Evolutionary conservation across 108 stramenopile species (phyloP).

Genomic region (Cylindrotheca closterium): DNA sequence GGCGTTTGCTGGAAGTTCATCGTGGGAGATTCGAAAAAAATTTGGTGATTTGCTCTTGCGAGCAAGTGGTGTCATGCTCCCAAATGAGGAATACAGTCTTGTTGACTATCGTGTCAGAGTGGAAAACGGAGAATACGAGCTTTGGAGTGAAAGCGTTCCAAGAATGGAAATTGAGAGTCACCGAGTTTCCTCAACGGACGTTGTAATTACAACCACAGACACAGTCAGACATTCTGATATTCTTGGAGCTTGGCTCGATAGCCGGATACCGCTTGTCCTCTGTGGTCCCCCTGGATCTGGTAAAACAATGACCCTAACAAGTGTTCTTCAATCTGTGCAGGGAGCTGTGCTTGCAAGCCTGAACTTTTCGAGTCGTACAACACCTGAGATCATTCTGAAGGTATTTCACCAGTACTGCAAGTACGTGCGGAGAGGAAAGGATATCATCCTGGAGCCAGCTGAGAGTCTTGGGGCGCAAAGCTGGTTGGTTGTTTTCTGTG

Average conservation of each 20-base stretch:
- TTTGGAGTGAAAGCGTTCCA: constrained; percentile 93
- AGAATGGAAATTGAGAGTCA: constrained; percentile 95
- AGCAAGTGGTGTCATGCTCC: constrained; percentile 73
- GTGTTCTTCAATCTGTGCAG: constrained; percentile 89
- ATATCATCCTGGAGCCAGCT: constrained; percentile 75
- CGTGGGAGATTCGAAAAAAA: constrained; percentile 78
- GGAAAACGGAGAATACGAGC: constrained; percentile 92
- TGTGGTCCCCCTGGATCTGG: constrained; percentile 98
- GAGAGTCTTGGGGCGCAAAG: constrained; percentile 73
- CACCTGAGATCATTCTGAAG: constrained; percentile 95
- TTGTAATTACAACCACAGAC: constrained; percentile 97
- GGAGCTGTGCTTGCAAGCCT: constrained; percentile 90
- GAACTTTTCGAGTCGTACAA: constrained; percentile 95
- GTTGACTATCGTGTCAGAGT: constrained; percentile 88
- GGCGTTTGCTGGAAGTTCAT: constrained; percentile 91
- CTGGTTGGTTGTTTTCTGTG: constrained; percentile 98
- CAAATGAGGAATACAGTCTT: constrained; percentile 50
- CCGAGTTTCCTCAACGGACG: constrained; percentile 83
- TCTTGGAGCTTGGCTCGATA: constrained; percentile 91
- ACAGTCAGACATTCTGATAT: constrained; percentile 94
- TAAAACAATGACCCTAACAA: constrained; percentile 97
- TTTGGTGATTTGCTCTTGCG: constrained; percentile 76
- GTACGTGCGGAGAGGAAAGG: constrained; percentile 87
- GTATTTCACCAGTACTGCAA: constrained; percentile 93
- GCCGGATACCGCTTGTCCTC: constrained; percentile 89